Percentiles rank a stretch among this genome's conserved stretches.
Conservation (phyloP, 495 filamentous ascomycete genomes). For the Xylaria scruposa region DNA sequence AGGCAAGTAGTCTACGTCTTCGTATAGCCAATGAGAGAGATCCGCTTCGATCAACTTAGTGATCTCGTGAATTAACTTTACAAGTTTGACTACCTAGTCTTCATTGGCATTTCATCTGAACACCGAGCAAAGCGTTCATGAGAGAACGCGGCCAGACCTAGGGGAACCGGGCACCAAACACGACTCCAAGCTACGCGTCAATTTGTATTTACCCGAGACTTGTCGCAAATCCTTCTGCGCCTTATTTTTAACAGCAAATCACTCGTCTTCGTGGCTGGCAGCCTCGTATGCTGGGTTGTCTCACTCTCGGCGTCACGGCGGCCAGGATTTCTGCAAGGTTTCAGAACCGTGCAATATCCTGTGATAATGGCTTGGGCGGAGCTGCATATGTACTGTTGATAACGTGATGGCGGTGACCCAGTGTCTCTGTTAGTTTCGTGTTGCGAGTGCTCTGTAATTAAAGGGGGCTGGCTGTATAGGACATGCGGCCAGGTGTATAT, state of each 20-base stretch:
- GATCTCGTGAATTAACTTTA: neutral
- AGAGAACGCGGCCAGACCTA: neutral
- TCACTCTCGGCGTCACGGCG: neutral
- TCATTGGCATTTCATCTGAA: neutral
- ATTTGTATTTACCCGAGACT: neutral
- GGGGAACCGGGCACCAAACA: neutral
- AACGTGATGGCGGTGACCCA: neutral
- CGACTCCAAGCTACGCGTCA: neutral
- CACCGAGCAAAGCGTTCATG: neutral
- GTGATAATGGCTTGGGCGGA: neutral
- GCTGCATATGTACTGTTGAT: conserved; percentile 4
- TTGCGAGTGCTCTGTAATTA: neutral
- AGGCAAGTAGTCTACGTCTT: neutral
- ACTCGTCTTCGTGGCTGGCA: neutral
- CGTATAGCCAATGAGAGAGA: neutral
- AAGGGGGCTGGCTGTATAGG: neutral
- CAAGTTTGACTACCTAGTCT: neutral
- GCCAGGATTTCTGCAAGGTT: neutral
- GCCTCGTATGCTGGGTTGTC: neutral
- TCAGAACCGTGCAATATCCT: neutral
- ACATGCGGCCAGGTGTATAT: neutral
- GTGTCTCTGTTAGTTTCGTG: neutral
- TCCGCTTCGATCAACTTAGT: neutral
- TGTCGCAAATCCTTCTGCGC: neutral
- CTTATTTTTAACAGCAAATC: neutral